Percentiles rank a stretch among this genome's conserved stretches.
Conservation (phyloP, 495 filamentous ascomycete genomes). For the Xylaria acuta region DNA sequence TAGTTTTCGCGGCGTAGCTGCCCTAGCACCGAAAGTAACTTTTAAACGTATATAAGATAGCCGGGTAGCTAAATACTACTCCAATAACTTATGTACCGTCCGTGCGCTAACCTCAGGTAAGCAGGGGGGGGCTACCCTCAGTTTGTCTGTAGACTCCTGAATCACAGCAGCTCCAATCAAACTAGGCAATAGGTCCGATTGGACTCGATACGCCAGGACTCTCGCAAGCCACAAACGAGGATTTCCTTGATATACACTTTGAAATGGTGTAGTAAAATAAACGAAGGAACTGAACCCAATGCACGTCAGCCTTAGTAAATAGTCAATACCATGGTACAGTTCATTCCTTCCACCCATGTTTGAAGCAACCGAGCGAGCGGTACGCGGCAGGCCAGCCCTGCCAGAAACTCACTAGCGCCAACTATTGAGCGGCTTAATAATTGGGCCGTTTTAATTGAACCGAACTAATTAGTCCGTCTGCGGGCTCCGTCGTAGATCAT, state of each 20-base stretch:
- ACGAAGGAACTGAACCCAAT: not conserved
- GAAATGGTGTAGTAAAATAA: not conserved
- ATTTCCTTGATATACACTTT: not conserved
- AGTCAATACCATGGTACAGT: not conserved
- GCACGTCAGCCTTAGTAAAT: not conserved
- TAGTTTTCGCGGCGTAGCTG: too few species aligned
- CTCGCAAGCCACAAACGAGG: not conserved
- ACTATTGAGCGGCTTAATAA: not conserved
- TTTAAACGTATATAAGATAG: too few species aligned
- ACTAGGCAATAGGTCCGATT: not conserved
- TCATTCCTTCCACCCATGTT: not conserved
- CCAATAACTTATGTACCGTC: too few species aligned
- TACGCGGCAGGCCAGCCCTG: not conserved
- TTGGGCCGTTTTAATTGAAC: too few species aligned
- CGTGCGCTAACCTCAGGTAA: too few species aligned
- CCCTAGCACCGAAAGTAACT: too few species aligned
- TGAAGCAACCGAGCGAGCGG: not conserved
- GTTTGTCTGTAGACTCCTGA: too few species aligned
- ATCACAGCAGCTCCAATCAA: not conserved
- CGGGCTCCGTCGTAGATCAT: not conserved
- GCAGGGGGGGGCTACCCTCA: too few species aligned
- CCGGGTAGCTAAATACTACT: too few species aligned
- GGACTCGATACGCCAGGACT: not conserved
- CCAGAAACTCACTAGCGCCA: not conserved
- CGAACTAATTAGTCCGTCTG: not conserved